A percentile compares a stretch with the other conserved stretches of the same genome.
Conservation (phyloP, 2,329 filamentous ascomycete genomes). For the Fusarium sp. region DNA sequence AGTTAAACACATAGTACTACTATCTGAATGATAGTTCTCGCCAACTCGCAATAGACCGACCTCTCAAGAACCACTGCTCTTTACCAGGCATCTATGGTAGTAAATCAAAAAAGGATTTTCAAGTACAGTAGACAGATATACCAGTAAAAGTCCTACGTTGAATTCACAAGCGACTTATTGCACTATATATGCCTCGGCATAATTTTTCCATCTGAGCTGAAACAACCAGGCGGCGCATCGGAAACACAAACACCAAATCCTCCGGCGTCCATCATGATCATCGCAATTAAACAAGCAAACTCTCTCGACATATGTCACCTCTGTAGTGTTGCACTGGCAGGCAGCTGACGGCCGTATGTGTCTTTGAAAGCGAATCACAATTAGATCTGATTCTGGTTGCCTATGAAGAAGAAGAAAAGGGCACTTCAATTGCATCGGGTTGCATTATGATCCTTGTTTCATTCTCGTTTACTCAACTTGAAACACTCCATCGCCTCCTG, state of each 20-base stretch:
- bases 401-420: neutral
- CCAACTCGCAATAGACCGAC: too few species aligned
- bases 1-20: too few species aligned
- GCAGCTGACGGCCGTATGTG: neutral
- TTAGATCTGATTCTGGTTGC: neutral
- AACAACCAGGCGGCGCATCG: conserved; percentile 9
- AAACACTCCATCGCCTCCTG: conserved; percentile 36
- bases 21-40: too few species aligned
- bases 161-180: too few species aligned
- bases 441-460: conserved; percentile 22
- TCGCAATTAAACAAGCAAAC: conserved; percentile 20
- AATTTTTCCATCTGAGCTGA: conserved; percentile 10
- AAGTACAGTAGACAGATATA: too few species aligned
- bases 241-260: conserved; percentile 29
- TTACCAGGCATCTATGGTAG: too few species aligned
- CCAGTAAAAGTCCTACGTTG: too few species aligned
- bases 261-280: conserved; percentile 2
- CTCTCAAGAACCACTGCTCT: too few species aligned
- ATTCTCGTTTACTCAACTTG: conserved; percentile 35
- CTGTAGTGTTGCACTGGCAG: conserved; percentile 1
- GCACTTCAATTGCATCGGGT: neutral
- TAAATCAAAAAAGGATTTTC: too few species aligned
- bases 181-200: conserved; percentile 11
- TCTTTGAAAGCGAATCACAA: neutral
- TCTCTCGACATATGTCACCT: neutral